phyloP scores from a whole-genome alignment of 176 grass and related monocot species.

The Oryza coarctata region DNA sequence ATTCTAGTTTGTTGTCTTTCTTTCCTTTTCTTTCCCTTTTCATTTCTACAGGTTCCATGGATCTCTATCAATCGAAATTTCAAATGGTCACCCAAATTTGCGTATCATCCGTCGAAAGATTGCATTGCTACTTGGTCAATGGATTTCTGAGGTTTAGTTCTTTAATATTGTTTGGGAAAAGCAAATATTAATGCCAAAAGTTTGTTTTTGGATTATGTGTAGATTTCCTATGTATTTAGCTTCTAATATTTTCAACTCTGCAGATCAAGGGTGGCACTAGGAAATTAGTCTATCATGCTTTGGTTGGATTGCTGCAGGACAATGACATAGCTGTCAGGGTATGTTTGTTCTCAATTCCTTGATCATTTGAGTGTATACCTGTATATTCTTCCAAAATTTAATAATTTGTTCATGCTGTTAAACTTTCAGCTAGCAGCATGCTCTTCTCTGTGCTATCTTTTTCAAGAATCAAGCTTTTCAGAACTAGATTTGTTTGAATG shows the following conservation, averaged over 20 bases:
- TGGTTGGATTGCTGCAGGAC: slow-evolving; percentile 87
- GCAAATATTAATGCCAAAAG: slow-evolving; percentile 4
- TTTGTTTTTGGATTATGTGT: slow-evolving; percentile 15
- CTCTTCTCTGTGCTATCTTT: slow-evolving; percentile 93
- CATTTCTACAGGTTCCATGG: slow-evolving; percentile 73
- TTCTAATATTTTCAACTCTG: slow-evolving; percentile 47
- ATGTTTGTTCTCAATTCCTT: slow-evolving; percentile 37
- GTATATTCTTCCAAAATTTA: slow-evolving; percentile 30
- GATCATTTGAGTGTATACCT: slow-evolving; percentile 9
- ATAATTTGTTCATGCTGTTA: slow-evolving; percentile 31
- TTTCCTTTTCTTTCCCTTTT: background rate
- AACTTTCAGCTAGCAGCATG: slow-evolving; percentile 90
- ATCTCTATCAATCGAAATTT: slow-evolving; percentile 83
- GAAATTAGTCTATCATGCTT: slow-evolving; percentile 80
- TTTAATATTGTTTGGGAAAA: slow-evolving; percentile 38
- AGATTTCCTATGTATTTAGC: slow-evolving; percentile 10
- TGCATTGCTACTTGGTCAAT: slow-evolving; percentile 87
- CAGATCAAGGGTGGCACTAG: slow-evolving; percentile 95
- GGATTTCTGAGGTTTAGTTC: slow-evolving; percentile 90
- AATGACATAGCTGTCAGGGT: slow-evolving; percentile 87
- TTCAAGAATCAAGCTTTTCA: slow-evolving; percentile 95
- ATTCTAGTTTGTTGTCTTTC: background rate
- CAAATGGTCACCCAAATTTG: slow-evolving; percentile 95
- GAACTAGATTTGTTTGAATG: slow-evolving; percentile 90
- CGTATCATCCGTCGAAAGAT: slow-evolving; percentile 91